Conservation (phyloP, 2,329 filamentous ascomycete species). For the Ophiostoma quercus region DNA sequence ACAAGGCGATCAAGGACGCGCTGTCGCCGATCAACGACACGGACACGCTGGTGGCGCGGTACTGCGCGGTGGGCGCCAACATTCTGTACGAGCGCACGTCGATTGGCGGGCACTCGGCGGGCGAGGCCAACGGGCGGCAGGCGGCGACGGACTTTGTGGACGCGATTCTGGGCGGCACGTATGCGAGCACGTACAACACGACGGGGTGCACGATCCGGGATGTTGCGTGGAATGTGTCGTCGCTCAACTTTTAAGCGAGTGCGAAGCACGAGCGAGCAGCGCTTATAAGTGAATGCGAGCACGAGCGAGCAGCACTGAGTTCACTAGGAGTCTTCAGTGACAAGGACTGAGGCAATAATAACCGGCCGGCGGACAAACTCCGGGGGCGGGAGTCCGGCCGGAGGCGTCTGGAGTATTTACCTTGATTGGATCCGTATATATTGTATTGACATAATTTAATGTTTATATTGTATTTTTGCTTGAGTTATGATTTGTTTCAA, state of each 20-base stretch:
- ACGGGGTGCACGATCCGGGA: constrained; percentile 23
- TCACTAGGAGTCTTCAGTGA: too few relatives aligned
- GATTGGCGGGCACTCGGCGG: constrained; percentile 39
- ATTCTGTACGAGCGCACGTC: constrained; percentile 42
- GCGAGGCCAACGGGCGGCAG: constrained; percentile 30
- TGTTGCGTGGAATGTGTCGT: constrained; percentile 23
- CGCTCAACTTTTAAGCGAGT: constrained; percentile 16
- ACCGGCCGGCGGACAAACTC: neutral
- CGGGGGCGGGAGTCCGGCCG: neutral
- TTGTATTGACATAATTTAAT: neutral
- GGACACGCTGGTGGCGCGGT: constrained; percentile 31
- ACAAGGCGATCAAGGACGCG: constrained; percentile 44
- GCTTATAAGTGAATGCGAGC: too few relatives aligned
- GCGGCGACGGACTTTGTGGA: constrained; percentile 30
- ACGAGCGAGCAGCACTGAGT: too few relatives aligned
- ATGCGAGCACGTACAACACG: constrained; percentile 19
- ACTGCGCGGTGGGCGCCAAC: constrained; percentile 39
- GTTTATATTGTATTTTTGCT: too few relatives aligned
- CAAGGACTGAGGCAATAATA: too few relatives aligned
- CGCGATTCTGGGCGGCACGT: constrained; percentile 26
- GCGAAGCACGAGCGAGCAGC: too few relatives aligned
- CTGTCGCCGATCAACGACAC: constrained; percentile 40
- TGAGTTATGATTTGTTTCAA: too few relatives aligned
- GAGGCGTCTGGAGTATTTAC: neutral
- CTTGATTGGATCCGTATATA: neutral